Percentiles rank a stretch among this genome's conserved stretches.
phyloP scores from a whole-genome alignment of 306 rosid genomes.

The Quercus engelmannii region DNA sequence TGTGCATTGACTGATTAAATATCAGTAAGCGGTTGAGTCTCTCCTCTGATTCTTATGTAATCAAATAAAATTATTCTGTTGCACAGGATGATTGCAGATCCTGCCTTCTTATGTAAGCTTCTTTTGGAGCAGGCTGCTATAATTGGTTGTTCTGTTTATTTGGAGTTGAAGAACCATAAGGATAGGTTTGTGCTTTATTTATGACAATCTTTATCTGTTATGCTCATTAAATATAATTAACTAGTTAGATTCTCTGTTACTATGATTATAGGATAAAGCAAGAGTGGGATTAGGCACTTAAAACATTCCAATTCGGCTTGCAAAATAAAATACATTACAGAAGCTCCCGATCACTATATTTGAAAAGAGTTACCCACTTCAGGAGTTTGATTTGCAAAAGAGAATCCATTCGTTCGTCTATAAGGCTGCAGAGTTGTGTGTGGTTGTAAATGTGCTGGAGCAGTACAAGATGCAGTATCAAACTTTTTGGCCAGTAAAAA shows the following conservation, averaged over 20 bases:
- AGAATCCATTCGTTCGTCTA: constrained; percentile 82
- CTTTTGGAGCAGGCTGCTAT: constrained; percentile 80
- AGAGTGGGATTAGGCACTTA: constrained; percentile 98
- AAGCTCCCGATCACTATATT: constrained; percentile 96
- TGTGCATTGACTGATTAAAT: constrained; percentile 10
- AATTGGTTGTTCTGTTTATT: constrained; percentile 79
- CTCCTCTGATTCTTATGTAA: background rate
- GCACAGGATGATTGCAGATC: constrained; percentile 96
- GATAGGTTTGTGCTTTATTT: constrained; percentile 52
- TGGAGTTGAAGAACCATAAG: constrained; percentile 88
- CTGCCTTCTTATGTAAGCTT: constrained; percentile 78
- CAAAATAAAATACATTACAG: constrained; percentile 95
- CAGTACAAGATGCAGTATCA: constrained; percentile 78
- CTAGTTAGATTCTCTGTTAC: constrained; percentile 7
- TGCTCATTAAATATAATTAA: constrained; percentile 17
- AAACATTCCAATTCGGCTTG: constrained; percentile 84
- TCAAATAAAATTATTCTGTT: constrained; percentile 3
- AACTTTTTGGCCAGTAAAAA: constrained; percentile 69
- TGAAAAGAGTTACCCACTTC: constrained; percentile 86
- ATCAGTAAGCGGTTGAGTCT: background rate
- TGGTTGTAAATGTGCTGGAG: constrained; percentile 87
- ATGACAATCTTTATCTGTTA: constrained; percentile 9
- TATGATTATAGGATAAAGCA: constrained; percentile 70
- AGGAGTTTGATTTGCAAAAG: constrained; percentile 88
- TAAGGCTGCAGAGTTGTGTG: constrained; percentile 97